Percentiles rank a stretch among this genome's conserved stretches.
phyloP scores from a whole-genome alignment of 2,329 filamentous ascomycete species.

The Chaetothyriales sp. region DNA sequence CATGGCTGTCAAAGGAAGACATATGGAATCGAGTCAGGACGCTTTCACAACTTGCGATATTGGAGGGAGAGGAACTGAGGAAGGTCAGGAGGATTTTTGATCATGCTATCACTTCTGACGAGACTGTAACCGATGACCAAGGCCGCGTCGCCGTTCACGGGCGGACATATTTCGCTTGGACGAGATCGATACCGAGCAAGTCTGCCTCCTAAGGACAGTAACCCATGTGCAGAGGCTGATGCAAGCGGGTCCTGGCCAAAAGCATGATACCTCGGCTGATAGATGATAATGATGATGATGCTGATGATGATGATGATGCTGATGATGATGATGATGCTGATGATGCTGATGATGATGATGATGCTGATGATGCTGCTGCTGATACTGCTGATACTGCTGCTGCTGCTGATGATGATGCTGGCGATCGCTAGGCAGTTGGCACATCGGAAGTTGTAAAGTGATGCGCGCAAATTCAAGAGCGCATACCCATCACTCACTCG shows the following conservation, averaged over 20 bases:
- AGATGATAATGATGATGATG: too few relatives aligned
- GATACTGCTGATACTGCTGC: neutral
- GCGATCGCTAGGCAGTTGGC: neutral
- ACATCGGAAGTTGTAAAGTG: neutral
- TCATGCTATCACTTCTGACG: constrained; percentile 38
- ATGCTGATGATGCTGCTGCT: too few relatives aligned
- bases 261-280: neutral
- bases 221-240: neutral
- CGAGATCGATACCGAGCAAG: constrained; percentile 21
- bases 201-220: neutral
- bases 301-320: neutral
- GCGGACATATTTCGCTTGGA: constrained; percentile 51
- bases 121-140: constrained; percentile 45
- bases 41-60: constrained; percentile 52
- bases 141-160: constrained; percentile 54
- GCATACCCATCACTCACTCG: constrained; percentile 10
- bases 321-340: neutral
- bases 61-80: constrained; percentile 38
- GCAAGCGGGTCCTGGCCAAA: neutral
- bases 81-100: constrained; percentile 40
- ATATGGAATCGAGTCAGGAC: constrained; percentile 54
- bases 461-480: neutral
- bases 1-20: constrained; percentile 44
- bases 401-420: too few relatives aligned
- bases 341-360: too few relatives aligned